Percentiles rank a stretch among this genome's conserved stretches.
phyloP scores from a whole-genome alignment of 768 basidiomycete genomes.

The Mycena amicta region DNA sequence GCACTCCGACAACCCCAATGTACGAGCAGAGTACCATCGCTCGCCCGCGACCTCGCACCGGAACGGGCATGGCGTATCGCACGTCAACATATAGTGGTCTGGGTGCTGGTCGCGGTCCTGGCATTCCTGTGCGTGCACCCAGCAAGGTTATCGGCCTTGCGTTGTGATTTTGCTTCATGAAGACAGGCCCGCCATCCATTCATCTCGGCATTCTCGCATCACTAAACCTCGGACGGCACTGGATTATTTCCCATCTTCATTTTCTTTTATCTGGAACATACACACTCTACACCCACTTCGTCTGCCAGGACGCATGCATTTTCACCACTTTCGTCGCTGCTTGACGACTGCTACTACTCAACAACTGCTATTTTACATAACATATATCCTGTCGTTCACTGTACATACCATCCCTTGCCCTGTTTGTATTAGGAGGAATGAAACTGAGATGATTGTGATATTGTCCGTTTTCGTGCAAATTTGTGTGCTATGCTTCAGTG shows the following conservation, averaged over 20 bases:
- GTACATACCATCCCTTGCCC: not conserved
- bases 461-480: not conserved
- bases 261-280: not conserved
- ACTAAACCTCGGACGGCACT: not conserved
- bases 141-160: constrained; percentile 10
- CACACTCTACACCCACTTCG: not conserved
- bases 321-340: not conserved
- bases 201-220: not conserved
- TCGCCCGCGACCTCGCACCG: constrained; percentile 45
- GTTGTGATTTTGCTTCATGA: constrained; percentile 1
- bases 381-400: constrained; percentile 8
- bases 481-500: constrained; percentile 33
- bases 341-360: not conserved
- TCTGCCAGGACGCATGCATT: not conserved
- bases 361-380: constrained; percentile 5
- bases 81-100: constrained; percentile 20
- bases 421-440: not conserved
- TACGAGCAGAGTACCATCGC: constrained; percentile 10
- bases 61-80: constrained; percentile 56
- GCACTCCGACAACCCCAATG: constrained; percentile 19
- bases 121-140: constrained; percentile 2
- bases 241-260: not conserved
- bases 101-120: not conserved
- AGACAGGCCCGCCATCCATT: not conserved
- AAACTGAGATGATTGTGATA: not conserved